A percentile compares a stretch with the other conserved stretches of the same genome.
phyloP scores from a whole-genome alignment of 192 early-diverging fungal species.

The Coemansia sp. region DNA sequence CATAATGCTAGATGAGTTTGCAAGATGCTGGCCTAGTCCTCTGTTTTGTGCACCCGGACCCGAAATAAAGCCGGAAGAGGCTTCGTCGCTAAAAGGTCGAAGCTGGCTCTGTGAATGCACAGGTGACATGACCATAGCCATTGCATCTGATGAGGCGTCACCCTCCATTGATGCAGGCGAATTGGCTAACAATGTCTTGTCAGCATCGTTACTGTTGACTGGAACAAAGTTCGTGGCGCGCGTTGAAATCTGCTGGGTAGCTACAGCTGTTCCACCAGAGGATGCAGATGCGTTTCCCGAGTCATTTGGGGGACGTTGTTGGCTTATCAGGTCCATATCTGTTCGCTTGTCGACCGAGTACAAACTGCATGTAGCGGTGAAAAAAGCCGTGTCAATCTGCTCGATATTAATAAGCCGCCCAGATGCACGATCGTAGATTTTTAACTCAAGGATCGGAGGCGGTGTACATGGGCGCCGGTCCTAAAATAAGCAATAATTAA shows the following conservation, averaged over 20 bases:
- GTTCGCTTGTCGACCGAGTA: slow-evolving; percentile 30
- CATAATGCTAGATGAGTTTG: slow-evolving; percentile 38
- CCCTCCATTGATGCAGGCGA: background rate
- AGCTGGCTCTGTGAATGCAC: background rate
- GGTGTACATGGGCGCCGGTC: slow-evolving; percentile 63
- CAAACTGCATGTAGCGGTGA: slow-evolving; percentile 37
- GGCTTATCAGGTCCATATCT: slow-evolving; percentile 44
- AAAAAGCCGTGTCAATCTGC: slow-evolving; percentile 33
- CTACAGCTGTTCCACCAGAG: background rate
- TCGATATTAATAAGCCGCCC: slow-evolving; percentile 24
- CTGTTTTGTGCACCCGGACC: background rate
- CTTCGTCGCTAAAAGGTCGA: background rate
- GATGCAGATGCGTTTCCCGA: slow-evolving; percentile 14
- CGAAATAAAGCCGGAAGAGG: background rate
- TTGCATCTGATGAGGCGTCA: background rate
- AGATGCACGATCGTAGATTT: slow-evolving; percentile 52
- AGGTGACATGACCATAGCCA: background rate
- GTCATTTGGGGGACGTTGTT: slow-evolving; percentile 24
- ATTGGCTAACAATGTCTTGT: background rate
- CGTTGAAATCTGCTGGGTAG: background rate
- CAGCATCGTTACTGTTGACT: background rate
- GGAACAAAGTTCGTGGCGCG: background rate
- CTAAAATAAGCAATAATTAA: slow-evolving; percentile 13
- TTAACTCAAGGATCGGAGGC: slow-evolving; percentile 60
- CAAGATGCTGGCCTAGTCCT: slow-evolving; percentile 24